Percentiles rank a stretch among this genome's conserved stretches.
These are phyloP conservation scores for Fraxinus dipetala DNA, from an alignment of 305 asterid genomes.

Conservation along the genomic window DNA sequence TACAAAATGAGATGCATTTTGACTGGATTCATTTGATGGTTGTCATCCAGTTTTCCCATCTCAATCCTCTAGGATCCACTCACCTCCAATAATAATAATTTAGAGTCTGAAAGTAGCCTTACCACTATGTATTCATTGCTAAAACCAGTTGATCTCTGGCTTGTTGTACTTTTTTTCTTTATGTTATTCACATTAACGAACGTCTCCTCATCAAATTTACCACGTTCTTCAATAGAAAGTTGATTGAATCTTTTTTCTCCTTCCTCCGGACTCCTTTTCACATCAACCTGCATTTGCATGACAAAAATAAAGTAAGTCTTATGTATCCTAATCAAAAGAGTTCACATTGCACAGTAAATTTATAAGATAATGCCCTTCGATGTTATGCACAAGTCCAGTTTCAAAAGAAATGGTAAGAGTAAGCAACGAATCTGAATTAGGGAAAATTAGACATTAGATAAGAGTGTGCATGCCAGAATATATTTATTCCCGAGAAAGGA, in stretches of 20 bases:
- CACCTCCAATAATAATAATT: neutral
- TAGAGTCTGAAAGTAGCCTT: slow-evolving; percentile 28
- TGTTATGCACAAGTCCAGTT: neutral
- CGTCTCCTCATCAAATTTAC: slow-evolving; percentile 96
- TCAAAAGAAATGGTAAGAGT: neutral
- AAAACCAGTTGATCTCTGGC: slow-evolving; percentile 57
- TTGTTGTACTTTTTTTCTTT: slow-evolving; percentile 57
- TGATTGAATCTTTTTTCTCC: slow-evolving; percentile 80
- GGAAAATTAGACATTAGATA: neutral
- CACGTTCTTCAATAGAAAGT: slow-evolving; percentile 89
- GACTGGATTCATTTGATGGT: neutral
- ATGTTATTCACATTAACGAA: slow-evolving; percentile 84
- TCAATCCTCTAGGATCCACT: neutral
- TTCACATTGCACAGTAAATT: neutral
- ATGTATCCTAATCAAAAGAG: neutral
- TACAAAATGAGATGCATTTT: neutral
- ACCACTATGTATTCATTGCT: slow-evolving; percentile 98
- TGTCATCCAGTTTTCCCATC: neutral
- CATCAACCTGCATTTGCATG: slow-evolving; percentile 58
- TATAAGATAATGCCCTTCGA: neutral
- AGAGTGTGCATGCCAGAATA: neutral
- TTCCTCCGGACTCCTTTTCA: slow-evolving; percentile 63
- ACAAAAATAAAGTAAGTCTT: slow-evolving; percentile 2
- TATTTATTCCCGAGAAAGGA: neutral
- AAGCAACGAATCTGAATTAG: neutral